Evolutionary conservation across 2,329 filamentous ascomycete genomes (phyloP), one percentile per base, ranked within the genome.

Genomic region (Apiospora aurea): DNA sequence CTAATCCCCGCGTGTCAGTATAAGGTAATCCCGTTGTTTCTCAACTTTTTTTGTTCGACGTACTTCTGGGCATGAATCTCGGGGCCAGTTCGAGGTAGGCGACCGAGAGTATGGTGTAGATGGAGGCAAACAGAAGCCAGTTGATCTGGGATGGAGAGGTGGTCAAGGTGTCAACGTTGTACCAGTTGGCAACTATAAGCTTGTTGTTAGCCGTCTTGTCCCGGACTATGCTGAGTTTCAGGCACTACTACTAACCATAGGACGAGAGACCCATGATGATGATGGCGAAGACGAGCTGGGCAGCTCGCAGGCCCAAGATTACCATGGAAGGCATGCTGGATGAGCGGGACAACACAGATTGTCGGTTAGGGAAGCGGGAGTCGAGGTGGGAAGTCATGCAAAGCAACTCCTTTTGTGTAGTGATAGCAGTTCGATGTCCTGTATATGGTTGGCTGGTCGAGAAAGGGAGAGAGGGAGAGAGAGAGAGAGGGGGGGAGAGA

Each of bases 141-240:
- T 86, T 87, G 80, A 91, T 81, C 73, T 89, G 85, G 4, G 84
- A 82, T 0, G 90, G 89, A n/a, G 89, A 85, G 24, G 84, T 75
- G 4, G 85, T 85, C 74, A 85, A 82, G 77, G 87, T 92, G 76
- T 89, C 82, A 73, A 80, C 82, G 78, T 87, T 84, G 79, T 90
- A 91, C 87, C 88, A 91, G 80, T 91, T 84, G 75, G 87, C 83
- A 71, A 91, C 90, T 91, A 71, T 72, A 46, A 29, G 13, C 29
- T 47, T 47, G 41, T 11, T 69, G 43, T 49, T 29, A 69, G 67
- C 6, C 24, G 26, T 41, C 43, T 29, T 29, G 11, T 29, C 41
- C 67, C 67, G 16, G 67, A 5, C 24, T 29, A 41, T 69, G 18
- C 21, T 24, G n/a, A 69, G 24, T 26, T 26, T 8, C 29, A 10